phyloP scores from a whole-genome alignment of 2,329 filamentous ascomycete genomes.

The Fusarium tuaranense region DNA sequence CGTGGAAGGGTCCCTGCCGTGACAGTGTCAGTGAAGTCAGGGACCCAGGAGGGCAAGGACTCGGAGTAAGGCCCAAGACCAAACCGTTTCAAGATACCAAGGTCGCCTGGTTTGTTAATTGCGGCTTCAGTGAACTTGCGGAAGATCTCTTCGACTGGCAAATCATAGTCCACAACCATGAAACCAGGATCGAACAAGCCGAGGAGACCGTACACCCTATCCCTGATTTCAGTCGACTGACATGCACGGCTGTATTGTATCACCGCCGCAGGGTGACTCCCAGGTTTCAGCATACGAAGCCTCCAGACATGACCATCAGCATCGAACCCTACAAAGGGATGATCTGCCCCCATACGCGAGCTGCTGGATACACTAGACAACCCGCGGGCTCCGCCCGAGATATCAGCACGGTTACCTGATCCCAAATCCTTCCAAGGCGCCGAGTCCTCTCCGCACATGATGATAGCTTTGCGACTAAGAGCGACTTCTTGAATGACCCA shows the following conservation, averaged over 20 bases:
- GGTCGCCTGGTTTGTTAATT: neutral
- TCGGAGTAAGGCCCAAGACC: neutral
- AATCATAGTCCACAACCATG: slow-evolving; percentile 2
- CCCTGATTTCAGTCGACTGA: slow-evolving; percentile 10
- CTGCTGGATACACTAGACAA: neutral
- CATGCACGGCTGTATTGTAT: slow-evolving; percentile 18
- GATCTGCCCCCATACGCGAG: neutral
- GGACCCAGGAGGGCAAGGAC: slow-evolving; percentile 22
- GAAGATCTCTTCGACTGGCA: slow-evolving; percentile 11
- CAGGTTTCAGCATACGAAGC: neutral
- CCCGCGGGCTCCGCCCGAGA: neutral
- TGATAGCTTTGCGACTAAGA: neutral
- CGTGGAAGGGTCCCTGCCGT: neutral
- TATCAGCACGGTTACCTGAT: neutral
- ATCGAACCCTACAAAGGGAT: slow-evolving; percentile 8
- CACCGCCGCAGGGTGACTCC: slow-evolving; percentile 9
- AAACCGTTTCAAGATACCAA: neutral
- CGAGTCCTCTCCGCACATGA: slow-evolving; percentile 15
- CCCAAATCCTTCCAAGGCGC: slow-evolving; percentile 1
- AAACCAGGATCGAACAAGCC: slow-evolving; percentile 13
- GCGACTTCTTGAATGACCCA: slow-evolving; percentile 27
- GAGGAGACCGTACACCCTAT: slow-evolving; percentile 18
- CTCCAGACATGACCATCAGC: slow-evolving; percentile 9
- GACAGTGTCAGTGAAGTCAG: neutral
- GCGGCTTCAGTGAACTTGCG: slow-evolving; percentile 13